Evolutionary conservation across 2,329 filamentous ascomycete genomes (phyloP), one percentile per base, ranked within the genome.

Genomic region (Aspergillus sclerotialis): DNA sequence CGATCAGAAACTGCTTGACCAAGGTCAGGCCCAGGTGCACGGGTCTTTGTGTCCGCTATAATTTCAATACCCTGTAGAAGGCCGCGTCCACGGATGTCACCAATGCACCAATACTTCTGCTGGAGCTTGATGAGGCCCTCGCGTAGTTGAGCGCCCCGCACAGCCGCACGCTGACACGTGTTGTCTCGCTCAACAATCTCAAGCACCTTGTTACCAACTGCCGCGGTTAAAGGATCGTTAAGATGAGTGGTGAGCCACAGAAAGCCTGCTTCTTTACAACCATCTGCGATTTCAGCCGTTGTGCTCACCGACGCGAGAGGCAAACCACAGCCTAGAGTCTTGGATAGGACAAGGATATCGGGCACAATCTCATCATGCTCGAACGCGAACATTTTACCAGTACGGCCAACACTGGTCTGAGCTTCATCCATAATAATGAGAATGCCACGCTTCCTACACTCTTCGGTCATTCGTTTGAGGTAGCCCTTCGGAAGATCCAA

Each of bases 161-260:
- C 47, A 5, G 58, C 50, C 4, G 74, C 67, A 2, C 64, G 61
- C 38, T 58, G 54, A 12, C 73, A 67, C 7, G 81, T 56, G 13
- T 65, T 56, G 40, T 80, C 76, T 1, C 75, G 61, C 13, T 72
- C 60, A 1, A 81, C 72, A 9, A 80, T 75, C 38, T 80, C 75
- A 1, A 81, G 63, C 2, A 80, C 76, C 46, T 79, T 79, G 40
- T 72, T 63, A 1, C 75, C 76, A 1, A 80, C 74, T 0, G 75
- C 72, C 0, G 74, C 74, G 0, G 76, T 69, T 1, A 80, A 55
- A 0, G 76, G 75, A 42, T 81, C 77, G 42, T 81, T 79, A 31
- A 78, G 56, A 43, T 80, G 78, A 0, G 77, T 81, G 0, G 76
- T 80, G 42, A 75, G 70, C 48, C 74, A 80, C 12, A 73, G 59